Conservation (phyloP, 2,329 filamentous ascomycete genomes). For the Penicillium aurantiogriseum region DNA sequence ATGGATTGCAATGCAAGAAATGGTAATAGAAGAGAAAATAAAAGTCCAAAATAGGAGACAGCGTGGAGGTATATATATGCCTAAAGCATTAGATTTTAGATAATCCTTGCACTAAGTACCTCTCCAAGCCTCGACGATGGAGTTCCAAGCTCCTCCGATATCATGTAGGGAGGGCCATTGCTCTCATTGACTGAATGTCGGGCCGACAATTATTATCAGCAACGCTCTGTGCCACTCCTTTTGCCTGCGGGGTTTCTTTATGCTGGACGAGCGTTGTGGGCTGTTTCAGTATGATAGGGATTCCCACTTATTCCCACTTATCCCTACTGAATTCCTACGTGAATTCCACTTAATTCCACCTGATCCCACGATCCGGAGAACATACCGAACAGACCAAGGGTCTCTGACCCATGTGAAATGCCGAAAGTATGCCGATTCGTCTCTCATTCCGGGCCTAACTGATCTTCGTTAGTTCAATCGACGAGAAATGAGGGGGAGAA, state of each 20-base stretch:
- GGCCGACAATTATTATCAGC: not conserved
- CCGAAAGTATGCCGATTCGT: constrained; percentile 1
- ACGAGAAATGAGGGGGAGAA: not conserved
- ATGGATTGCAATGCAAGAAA: not conserved
- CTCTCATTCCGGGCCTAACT: not conserved
- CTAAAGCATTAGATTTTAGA: not conserved
- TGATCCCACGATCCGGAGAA: not conserved
- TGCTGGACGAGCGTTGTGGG: not conserved
- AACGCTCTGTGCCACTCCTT: not conserved
- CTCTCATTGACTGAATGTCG: constrained; percentile 7
- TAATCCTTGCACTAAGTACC: not conserved
- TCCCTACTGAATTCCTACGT: too few species aligned
- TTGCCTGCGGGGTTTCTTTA: not conserved
- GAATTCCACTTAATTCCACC: not conserved
- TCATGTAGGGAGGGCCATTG: not conserved
- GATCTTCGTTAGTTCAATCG: not conserved
- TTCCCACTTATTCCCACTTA: not conserved
- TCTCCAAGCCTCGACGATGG: not conserved
- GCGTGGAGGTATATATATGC: not conserved
- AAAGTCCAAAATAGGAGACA: not conserved
- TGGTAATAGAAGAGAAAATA: not conserved
- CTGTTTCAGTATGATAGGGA: not conserved
- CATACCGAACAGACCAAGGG: not conserved
- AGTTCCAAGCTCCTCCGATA: not conserved
- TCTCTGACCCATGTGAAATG: not conserved